Conservation (phyloP, 495 filamentous ascomycete genomes). For the Cryomyces minteri region DNA sequence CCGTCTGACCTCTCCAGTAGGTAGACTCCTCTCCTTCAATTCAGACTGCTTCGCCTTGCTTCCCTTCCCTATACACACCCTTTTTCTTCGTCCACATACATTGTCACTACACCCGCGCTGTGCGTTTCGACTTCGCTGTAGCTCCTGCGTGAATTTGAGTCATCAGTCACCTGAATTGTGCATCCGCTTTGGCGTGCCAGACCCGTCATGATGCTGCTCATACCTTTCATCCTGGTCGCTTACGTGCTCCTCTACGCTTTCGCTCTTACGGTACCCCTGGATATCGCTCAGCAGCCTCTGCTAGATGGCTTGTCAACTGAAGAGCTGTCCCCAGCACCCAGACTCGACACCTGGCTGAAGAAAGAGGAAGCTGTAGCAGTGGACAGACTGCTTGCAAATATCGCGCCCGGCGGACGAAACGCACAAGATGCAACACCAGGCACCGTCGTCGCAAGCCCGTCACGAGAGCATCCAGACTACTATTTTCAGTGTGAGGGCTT, state of each 20-base stretch:
- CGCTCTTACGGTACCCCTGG: conserved; percentile 4
- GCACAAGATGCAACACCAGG: conserved; percentile 7
- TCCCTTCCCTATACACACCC: neutral
- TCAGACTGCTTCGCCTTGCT: neutral
- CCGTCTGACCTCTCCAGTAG: too few relatives aligned
- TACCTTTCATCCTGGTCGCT: conserved; percentile 4
- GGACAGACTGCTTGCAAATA: conserved; percentile 14
- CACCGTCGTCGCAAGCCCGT: conserved; percentile 16
- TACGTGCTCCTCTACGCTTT: conserved; percentile 7
- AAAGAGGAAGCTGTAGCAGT: conserved; percentile 13
- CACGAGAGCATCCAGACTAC: conserved; percentile 14
- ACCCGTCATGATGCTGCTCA: conserved; percentile 8
- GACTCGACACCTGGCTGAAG: conserved; percentile 12
- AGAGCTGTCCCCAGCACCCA: neutral
- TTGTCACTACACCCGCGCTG: neutral
- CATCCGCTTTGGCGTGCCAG: conserved; percentile 7
- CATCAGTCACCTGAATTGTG: neutral
- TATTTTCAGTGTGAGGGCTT: conserved; percentile 15
- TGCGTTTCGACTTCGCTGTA: neutral
- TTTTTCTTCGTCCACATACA: neutral
- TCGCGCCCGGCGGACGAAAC: conserved; percentile 14
- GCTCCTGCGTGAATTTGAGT: neutral
- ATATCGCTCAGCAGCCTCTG: neutral
- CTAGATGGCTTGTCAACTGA: conserved; percentile 3
- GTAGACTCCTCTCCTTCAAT: too few relatives aligned